These are phyloP conservation scores for Dorcoceras hygrometricum DNA, from an alignment of 257 asterid genomes.

Conservation along the genomic window DNA sequence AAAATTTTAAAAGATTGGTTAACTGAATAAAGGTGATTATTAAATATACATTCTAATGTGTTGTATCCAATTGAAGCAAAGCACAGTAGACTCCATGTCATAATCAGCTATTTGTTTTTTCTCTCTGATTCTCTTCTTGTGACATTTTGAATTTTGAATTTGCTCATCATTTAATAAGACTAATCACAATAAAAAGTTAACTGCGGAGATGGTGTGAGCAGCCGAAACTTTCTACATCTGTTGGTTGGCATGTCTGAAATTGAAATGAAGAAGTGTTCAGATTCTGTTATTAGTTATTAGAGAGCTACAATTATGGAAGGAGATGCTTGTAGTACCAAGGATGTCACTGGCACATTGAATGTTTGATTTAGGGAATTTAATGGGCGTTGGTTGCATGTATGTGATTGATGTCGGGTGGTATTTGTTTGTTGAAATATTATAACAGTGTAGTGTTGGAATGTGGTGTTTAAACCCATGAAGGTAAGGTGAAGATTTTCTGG, in stretches of 20 bases:
- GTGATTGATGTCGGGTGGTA: slow-evolving; percentile 37
- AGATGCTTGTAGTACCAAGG: slow-evolving; percentile 23
- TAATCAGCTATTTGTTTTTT: not conserved
- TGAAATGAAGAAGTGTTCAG: slow-evolving; percentile 16
- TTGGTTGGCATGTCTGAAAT: slow-evolving; percentile 16
- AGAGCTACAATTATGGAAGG: slow-evolving; percentile 20
- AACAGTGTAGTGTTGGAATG: slow-evolving; percentile 35
- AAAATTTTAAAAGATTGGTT: too few species aligned
- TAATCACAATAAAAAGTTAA: not conserved
- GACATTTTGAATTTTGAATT: too few species aligned
- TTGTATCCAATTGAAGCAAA: not conserved
- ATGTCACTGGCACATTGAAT: slow-evolving; percentile 8
- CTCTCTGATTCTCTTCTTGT: not conserved
- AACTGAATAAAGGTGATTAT: too few species aligned
- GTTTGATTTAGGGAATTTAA: slow-evolving; percentile 19
- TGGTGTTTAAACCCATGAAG: slow-evolving; percentile 49
- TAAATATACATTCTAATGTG: too few species aligned
- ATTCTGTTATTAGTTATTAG: slow-evolving; percentile 15
- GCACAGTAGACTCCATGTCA: not conserved
- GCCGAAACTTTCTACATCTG: slow-evolving; percentile 2
- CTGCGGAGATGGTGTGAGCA: slow-evolving; percentile 2
- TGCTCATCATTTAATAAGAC: not conserved
- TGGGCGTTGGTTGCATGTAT: slow-evolving; percentile 26
- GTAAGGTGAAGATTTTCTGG: slow-evolving; percentile 45
- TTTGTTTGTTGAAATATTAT: slow-evolving; percentile 32